Base-by-base conservation (phyloP, 1,284 basidiomycete genomes). In the Leccinum ponderosum region DNA sequence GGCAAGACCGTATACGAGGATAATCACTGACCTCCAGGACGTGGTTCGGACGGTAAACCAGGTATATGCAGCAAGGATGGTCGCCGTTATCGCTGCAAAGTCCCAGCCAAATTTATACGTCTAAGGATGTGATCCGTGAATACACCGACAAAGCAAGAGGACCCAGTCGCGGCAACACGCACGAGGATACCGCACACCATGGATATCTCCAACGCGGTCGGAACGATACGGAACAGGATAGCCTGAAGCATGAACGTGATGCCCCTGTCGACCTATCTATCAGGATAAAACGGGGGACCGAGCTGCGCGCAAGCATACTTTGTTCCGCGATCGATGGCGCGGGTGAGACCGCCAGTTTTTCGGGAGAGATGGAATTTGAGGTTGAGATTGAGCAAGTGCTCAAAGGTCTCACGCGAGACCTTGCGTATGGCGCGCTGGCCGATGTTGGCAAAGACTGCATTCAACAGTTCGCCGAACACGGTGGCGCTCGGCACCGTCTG, bases 11-110 rank as follows among this genome's bases (percentile, higher is more conserved):
- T 7, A 12, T 25, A 31, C 20, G 20, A 20, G 20, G 20, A 20
- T 20, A 20, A 20, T 20, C 20, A 20, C 20, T 20, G 20, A 94
- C 93, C 94, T 80, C 97, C 97, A 99, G 3, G 94, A 87, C 0
- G 97, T 99, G 3, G 97, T 99, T 57, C 87, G 85, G 42, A 99
- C 90, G 1, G 97, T 99, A 74, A 98, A 99, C 94, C 95, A 98
- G 0, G 95, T 93, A 73, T 99, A 99, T 14, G 92, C 87, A 1
- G 84, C 90, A 84, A 99, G 90, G 0, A 97, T 95, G 4, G 85
- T 76, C 1, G 87, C 83, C 0, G 96, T 98, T 47, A 99, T 90
- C 0, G 91, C 93, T 1, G 97, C 97, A 77, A 97, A 99, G 73
- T 96, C 90, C 87, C 92, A 95, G 3, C 97, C 97, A 71, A 97